Evolutionary conservation across 306 rosid species (phyloP), one percentile per base, ranked within the genome.

Genomic region (Quercus dentata): DNA sequence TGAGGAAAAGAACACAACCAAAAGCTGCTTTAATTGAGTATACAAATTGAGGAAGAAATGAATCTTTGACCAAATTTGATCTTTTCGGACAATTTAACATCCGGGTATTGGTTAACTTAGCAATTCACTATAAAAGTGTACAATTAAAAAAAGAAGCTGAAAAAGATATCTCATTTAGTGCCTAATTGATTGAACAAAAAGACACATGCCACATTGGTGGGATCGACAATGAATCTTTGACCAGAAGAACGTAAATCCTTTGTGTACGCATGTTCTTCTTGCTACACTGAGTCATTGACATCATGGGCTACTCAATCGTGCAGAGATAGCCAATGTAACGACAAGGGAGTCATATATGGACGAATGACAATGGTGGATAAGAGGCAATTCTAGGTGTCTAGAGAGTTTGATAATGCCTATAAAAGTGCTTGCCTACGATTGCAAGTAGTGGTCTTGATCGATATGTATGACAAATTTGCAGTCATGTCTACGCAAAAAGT

Each of bases 161-260:
- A 0, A n/a, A 18, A 14, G 75, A 69, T 9, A 3, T 15, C 72
- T 67, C 27, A 1, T 49, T 10, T 20, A 58, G 80, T 31, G 23
- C 64, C 12, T 27, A 20, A 62, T 41, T 84, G 62, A 59, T 70
- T 56, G 76, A 44, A 71, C 27, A 59, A 25, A 76, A 87, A 81
- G 82, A 72, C 69, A 58, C 69, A 17, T 41, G 56, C 74, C 71
- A 5, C 56, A 13, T 2, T 54, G 27, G 31, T 58, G 67, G 85
- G 25, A 71, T 79, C 79, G 75, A 62, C 18, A 67, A 4, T 64
- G 78, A 82, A 84, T 79, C 81, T 77, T 89, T 83, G 87, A 87
- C 88, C 18, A 12, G 41, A 79, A 74, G 44, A 41, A 71, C 61
- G 64, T 67, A 67, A 67, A 27, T 71, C 67, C 54, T 76, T 25